phyloP scores from a whole-genome alignment of 139 green algal genomes.

The Tetradesmus obliquus region DNA sequence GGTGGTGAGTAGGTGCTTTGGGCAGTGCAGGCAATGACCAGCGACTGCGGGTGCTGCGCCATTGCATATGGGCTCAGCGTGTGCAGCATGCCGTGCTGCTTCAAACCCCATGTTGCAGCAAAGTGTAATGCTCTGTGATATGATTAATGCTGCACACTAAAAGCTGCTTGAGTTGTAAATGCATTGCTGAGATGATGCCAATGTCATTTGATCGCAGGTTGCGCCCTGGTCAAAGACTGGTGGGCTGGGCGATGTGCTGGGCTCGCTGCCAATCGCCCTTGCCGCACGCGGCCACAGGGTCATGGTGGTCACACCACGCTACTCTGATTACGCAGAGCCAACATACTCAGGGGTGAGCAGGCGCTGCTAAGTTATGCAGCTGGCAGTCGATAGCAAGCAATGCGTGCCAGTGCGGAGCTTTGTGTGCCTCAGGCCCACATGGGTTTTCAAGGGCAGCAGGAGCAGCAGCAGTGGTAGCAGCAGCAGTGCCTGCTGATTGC shows the following conservation, averaged over 20 bases:
- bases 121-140: too few relatives aligned
- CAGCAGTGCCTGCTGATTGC: not conserved
- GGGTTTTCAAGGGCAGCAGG: not conserved
- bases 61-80: too few relatives aligned
- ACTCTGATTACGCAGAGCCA: constrained; percentile 75
- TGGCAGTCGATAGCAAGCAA: not conserved
- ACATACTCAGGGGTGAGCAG: constrained; percentile 73
- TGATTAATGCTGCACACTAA: too few relatives aligned
- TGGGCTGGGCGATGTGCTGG: constrained; percentile 84
- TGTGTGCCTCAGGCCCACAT: not conserved
- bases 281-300: constrained; percentile 78
- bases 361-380: not conserved
- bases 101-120: too few relatives aligned
- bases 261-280: constrained; percentile 76
- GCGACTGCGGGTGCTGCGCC: too few relatives aligned
- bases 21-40: too few relatives aligned
- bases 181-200: too few relatives aligned
- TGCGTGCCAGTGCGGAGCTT: not conserved
- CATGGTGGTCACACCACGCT: constrained; percentile 89
- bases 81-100: too few relatives aligned
- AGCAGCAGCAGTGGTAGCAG: not conserved
- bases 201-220: constrained; percentile 61
- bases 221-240: constrained; percentile 93
- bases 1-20: not conserved
- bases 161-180: too few relatives aligned